Conservation (phyloP, 768 basidiomycete genomes). For the Suillus placidus region DNA sequence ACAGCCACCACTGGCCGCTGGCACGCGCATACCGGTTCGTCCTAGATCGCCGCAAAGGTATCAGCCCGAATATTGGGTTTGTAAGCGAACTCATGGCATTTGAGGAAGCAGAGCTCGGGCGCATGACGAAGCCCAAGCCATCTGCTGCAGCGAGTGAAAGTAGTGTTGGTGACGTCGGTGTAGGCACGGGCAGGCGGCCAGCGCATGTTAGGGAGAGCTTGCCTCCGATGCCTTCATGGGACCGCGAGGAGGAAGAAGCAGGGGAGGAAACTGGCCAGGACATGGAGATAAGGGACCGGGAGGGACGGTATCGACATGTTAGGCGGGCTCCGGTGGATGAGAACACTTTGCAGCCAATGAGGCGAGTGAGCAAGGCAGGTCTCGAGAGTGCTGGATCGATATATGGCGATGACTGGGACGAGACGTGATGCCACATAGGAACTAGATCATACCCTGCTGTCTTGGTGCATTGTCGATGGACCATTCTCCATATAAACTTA, state of each 20-base stretch:
- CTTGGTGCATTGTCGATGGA: neutral
- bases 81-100: conserved; percentile 97
- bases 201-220: conserved; percentile 77
- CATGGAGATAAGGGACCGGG: conserved; percentile 85
- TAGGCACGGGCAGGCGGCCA: conserved; percentile 44
- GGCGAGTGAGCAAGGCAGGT: conserved; percentile 92
- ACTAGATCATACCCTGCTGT: neutral
- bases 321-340: conserved; percentile 87
- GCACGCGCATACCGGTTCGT: conserved; percentile 91
- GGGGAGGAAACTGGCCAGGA: conserved; percentile 67
- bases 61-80: conserved; percentile 97
- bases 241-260: conserved; percentile 16
- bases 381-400: conserved; percentile 64
- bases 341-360: conserved; percentile 84
- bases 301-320: conserved; percentile 85
- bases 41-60: conserved; percentile 88
- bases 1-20: conserved; percentile 96
- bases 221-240: conserved; percentile 36
- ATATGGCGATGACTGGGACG: neutral
- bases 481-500: no score
- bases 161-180: conserved; percentile 25
- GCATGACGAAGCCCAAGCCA: conserved; percentile 38
- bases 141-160: neutral
- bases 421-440: neutral
- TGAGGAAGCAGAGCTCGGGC: conserved; percentile 85